Base-by-base conservation (phyloP, 2,329 filamentous ascomycete species). In the Xylariaceae sp. region DNA sequence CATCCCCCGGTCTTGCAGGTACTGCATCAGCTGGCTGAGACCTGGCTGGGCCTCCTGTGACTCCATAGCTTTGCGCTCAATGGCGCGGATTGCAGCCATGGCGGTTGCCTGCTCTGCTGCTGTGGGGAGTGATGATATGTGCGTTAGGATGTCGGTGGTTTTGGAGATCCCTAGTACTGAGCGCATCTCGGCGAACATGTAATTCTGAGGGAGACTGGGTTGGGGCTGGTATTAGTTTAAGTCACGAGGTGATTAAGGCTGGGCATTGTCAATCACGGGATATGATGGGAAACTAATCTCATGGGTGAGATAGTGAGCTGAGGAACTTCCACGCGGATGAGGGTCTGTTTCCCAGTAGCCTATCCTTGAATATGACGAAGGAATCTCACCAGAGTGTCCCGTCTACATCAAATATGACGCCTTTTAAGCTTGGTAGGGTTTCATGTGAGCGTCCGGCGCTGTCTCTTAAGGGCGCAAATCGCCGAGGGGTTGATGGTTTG, bases 101-200 rank as follows among this genome's bases (percentile, higher is more conserved):
- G 91, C 92, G 3, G 73, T 71, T 51, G 82, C 75, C 64, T 86
- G 85, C 50, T 71, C 66, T 9, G 81, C 72, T 0, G 72, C 64
- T 3, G 78, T 76, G 0, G 91, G 84, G 0, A 97, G 84, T 2
- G 78, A 73, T 68, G 91, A 86, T 68, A 96, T 85, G 74, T 97
- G 89, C 58, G 91, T 86, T 42, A 99, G 85, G 68, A 99, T 97
- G 72, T 99, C 94, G 65, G 78, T 75, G 37, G 76, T 72, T 68
- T 86, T 87, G 59, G 82, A 70, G 63, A 97, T 96, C 48, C 76
- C 78, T 12, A 97, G 80, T 6, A 83, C 86, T 11, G 74, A 68
- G 60, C 86, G 86, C 92, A 99, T 97, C 67, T 95, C 80, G 26
- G 73, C 71, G 73, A 97, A 97, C 92, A 97, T 99, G 79, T 96